These are phyloP conservation scores for Cenchrus fungigraminus DNA, from an alignment of 176 grass and related monocot genomes.

Conservation along the genomic window DNA sequence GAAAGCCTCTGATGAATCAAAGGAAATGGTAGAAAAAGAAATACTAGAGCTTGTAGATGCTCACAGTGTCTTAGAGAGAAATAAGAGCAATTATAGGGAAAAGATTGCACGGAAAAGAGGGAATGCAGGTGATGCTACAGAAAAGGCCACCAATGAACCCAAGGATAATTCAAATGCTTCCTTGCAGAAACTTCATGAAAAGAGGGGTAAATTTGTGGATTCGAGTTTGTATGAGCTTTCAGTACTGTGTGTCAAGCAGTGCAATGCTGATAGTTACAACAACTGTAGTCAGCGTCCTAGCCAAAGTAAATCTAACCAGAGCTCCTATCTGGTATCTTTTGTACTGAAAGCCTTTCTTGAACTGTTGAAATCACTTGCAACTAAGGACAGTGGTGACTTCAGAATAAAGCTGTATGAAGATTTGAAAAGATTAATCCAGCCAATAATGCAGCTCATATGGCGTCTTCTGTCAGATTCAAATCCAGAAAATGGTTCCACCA, in stretches of 20 bases:
- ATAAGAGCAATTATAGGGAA: slow-evolving; percentile 55
- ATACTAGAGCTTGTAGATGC: slow-evolving; percentile 68
- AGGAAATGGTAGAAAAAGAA: slow-evolving; percentile 73
- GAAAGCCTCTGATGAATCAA: slow-evolving; percentile 55
- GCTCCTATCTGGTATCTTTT: slow-evolving; percentile 62
- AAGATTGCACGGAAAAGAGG: slow-evolving; percentile 49
- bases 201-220: slow-evolving; percentile 55
- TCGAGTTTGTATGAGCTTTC: slow-evolving; percentile 70
- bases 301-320: slow-evolving; percentile 53
- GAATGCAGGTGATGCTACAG: slow-evolving; percentile 45
- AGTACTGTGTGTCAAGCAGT: slow-evolving; percentile 52
- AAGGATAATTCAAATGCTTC: slow-evolving; percentile 54
- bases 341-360: slow-evolving; percentile 70
- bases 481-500: slow-evolving; percentile 51
- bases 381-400: slow-evolving; percentile 27
- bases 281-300: slow-evolving; percentile 52
- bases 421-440: slow-evolving; percentile 58
- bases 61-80: slow-evolving; percentile 60
- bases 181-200: slow-evolving; percentile 58
- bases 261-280: slow-evolving; percentile 36
- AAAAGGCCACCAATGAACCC: slow-evolving; percentile 47
- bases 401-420: slow-evolving; percentile 48
- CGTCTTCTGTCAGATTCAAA: slow-evolving; percentile 52
- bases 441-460: slow-evolving; percentile 72
- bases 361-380: slow-evolving; percentile 57